A percentile compares a stretch with the other conserved stretches of the same genome.
Conservation (phyloP, 2,329 filamentous ascomycete genomes). For the Epichloe scottii region DNA sequence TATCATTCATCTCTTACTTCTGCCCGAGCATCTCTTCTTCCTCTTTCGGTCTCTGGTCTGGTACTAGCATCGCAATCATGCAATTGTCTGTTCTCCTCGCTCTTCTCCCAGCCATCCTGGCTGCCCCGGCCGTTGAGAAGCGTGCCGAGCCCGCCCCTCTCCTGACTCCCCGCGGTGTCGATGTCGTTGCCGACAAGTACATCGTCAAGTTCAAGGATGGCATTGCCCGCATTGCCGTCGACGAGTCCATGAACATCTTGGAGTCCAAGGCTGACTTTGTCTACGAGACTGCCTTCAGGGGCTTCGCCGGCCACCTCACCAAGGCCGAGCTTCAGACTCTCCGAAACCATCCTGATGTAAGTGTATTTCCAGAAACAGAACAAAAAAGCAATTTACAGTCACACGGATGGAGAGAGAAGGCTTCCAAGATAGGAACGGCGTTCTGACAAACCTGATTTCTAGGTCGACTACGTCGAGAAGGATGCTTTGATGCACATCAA, state of each 20-base stretch:
- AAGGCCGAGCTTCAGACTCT: conserved; percentile 10
- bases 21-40: not conserved
- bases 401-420: no score
- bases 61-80: conserved; percentile 9
- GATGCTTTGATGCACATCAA: conserved; percentile 19
- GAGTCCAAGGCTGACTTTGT: conserved; percentile 13
- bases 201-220: conserved; percentile 19
- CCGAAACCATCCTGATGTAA: conserved; percentile 14
- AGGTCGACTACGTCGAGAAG: conserved; percentile 25
- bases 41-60: not conserved
- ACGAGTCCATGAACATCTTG: conserved; percentile 8
- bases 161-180: conserved; percentile 8
- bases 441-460: no score
- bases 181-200: conserved; percentile 16
- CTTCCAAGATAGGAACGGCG: no score
- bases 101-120: conserved; percentile 13
- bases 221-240: conserved; percentile 7
- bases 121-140: conserved; percentile 10
- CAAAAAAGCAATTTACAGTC: no score
- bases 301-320: conserved; percentile 15
- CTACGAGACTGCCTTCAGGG: conserved; percentile 12
- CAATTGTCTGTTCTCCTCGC: conserved; percentile 13
- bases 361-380: not conserved
- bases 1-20: not conserved
- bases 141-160: conserved; percentile 17